Base-by-base conservation (phyloP, 805 yeast species). In the Nakazawaea pomicola region DNA sequence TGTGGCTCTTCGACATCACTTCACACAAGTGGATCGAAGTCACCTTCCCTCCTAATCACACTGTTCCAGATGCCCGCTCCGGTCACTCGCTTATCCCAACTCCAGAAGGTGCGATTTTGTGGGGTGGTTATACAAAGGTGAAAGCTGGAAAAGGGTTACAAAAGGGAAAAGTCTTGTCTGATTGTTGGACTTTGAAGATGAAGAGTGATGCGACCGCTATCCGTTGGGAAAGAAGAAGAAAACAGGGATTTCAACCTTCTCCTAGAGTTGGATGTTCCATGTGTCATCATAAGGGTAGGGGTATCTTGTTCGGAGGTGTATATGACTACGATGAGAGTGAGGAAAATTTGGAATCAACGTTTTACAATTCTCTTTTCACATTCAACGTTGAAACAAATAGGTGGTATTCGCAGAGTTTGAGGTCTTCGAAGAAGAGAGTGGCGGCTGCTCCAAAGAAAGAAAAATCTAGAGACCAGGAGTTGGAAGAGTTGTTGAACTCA, bases 231-330 rank as follows among this genome's bases (percentile, higher is more conserved):
- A 72, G 96, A 56, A 76, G 95, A 49, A 76, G 86, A 46, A 88
- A 86, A 51, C 91, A 87, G 56, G 95, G 95, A 3, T 85, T 82
- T 57, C 89, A 82, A 46, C 97, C 97, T 4, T 77, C 91, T 1
- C 85, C 97, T 11, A 74, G 98, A 52, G 96, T 87, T n/a, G 98
- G 99, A 0, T 84, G 95, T 55, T 81, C 95, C 4, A 76, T 91
- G 81, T 89, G 80, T 8, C 72, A 72, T 49, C 98, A 91, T 61
- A 84, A 86, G 52, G 95, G 95, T 44, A 78, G 97, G 65, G 97
- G 97, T 44, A 73, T 91, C 8, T 54, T 90, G 55, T 93, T 91
- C 65, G 98, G 98, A 29, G 98, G 98, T 52, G 99, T 93, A 11
- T 90, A 76, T 54, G 98, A 91, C 60, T 85, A 75, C 46, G 96